Evolutionary conservation across 345 rosid genomes (phyloP), one percentile per base, ranked within the genome.

Genomic region (Combretum micranthum): DNA sequence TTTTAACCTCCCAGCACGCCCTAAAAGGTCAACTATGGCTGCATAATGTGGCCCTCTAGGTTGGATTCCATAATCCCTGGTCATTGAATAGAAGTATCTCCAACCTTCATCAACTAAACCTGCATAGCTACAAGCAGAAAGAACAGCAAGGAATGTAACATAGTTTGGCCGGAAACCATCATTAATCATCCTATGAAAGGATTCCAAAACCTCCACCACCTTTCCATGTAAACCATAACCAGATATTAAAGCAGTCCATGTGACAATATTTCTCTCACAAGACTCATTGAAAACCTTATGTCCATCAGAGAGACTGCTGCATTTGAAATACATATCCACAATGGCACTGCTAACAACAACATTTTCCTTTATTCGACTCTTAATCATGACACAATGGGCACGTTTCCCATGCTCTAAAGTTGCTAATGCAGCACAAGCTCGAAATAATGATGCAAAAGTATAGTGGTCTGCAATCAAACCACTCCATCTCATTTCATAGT

Each of bases 51-150:
- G 74, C 58, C 77, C 76, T 59, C 77, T 72, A 14, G 86, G 93
- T 20, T 64, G 69, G 50, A 85, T 80, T 50, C 85, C 81, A 67
- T 81, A 81, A 50, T 76, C 77, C 48, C 75, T 72, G 43, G 71
- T 60, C 86, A 85, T 85, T 9, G 74, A 85, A 12, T 63, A 56
- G 58, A 88, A 83, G 70, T 66, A 63, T 42, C 42, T 64, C 82
- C 65, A 20, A 17, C 82, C 96, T 63, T 85, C 67, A 42, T 77
- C 80, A 55, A 88, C 71, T 57, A 83, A 70, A 67, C 93, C 90
- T 65, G 83, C 84, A 71, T 78, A 88, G 69, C 83, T 76, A 69
- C 93, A 88, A 12, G 93, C 90, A 73, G 79, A 77, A 59, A 88
- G 81, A 55, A 79, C 82, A 9, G 81, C 84, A 22, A 85, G 73